A percentile compares a stretch with the other conserved stretches of the same genome.
These are phyloP conservation scores for Lactuca sativa DNA, from an alignment of 129 eudicot genomes.

Conservation along the genomic window DNA sequence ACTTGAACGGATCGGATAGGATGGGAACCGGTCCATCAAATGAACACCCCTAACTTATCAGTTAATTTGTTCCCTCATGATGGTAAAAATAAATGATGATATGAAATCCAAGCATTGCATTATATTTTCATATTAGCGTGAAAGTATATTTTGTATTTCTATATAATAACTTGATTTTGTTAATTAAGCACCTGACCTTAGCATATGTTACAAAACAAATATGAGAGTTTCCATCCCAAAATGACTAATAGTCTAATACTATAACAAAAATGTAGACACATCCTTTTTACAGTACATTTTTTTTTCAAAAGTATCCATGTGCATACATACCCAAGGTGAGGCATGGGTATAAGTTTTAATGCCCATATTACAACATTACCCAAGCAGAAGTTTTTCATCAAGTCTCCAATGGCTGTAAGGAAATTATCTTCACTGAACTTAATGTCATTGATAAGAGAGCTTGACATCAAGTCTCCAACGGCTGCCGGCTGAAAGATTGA, in stretches of 20 bases:
- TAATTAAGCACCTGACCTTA: neutral
- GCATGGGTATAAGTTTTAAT: neutral
- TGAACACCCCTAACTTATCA: no score
- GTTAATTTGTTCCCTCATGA: no score
- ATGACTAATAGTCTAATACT: no score
- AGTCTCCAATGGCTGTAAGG: neutral
- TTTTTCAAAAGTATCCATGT: neutral
- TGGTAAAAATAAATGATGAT: no score
- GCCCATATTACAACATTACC: constrained; percentile 12
- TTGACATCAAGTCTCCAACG: constrained; percentile 9
- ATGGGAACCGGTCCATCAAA: no score
- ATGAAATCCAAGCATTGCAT: no score
- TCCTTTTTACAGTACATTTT: no score
- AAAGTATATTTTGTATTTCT: no score
- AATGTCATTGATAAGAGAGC: constrained; percentile 5
- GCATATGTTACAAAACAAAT: neutral
- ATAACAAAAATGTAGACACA: neutral
- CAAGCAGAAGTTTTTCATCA: neutral
- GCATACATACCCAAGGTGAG: neutral
- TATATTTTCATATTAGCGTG: no score
- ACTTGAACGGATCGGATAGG: no score
- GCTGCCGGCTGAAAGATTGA: constrained; percentile 10
- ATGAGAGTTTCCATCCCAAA: neutral
- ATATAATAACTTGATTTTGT: no score
- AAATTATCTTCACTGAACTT: constrained; percentile 11